These are phyloP conservation scores for Hanseniaspora osmophila DNA, from an alignment of 805 yeast species.

Conservation along the genomic window DNA sequence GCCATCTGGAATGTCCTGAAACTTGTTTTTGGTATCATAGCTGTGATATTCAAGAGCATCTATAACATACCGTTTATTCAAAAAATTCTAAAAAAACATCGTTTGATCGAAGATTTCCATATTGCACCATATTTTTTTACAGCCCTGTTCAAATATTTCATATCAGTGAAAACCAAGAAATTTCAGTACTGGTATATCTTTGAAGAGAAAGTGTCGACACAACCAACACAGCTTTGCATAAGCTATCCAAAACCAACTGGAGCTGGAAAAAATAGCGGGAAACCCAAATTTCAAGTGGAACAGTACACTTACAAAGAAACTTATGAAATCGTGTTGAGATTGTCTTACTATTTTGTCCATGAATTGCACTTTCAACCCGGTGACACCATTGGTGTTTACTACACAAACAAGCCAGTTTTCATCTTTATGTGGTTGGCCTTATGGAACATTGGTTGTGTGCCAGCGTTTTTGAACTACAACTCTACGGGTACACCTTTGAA, in stretches of 20 bases:
- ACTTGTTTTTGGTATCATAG: not conserved
- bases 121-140: slow-evolving; percentile 32
- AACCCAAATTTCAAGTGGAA: slow-evolving; percentile 38
- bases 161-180: slow-evolving; percentile 14
- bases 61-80: not conserved
- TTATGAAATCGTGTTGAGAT: slow-evolving; percentile 47
- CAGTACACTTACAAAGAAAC: slow-evolving; percentile 54
- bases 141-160: slow-evolving; percentile 27
- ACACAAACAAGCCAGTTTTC: slow-evolving; percentile 73
- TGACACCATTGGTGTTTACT: slow-evolving; percentile 60
- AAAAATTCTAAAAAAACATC: not conserved
- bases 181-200: slow-evolving; percentile 59
- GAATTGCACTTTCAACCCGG: slow-evolving; percentile 52
- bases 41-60: not conserved
- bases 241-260: slow-evolving; percentile 32
- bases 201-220: slow-evolving; percentile 36
- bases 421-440: slow-evolving; percentile 69
- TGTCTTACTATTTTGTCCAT: slow-evolving; percentile 49
- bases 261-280: slow-evolving; percentile 30
- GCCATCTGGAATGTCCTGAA: not conserved
- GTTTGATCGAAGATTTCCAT: slow-evolving; percentile 38
- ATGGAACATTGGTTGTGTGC: slow-evolving; percentile 85
- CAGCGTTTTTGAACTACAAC: slow-evolving; percentile 78
- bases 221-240: slow-evolving; percentile 45
- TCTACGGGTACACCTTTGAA: slow-evolving; percentile 56